These are phyloP conservation scores for Synchytrium microbalum DNA, from an alignment of 371 early-diverging fungal genomes.

Conservation along the genomic window DNA sequence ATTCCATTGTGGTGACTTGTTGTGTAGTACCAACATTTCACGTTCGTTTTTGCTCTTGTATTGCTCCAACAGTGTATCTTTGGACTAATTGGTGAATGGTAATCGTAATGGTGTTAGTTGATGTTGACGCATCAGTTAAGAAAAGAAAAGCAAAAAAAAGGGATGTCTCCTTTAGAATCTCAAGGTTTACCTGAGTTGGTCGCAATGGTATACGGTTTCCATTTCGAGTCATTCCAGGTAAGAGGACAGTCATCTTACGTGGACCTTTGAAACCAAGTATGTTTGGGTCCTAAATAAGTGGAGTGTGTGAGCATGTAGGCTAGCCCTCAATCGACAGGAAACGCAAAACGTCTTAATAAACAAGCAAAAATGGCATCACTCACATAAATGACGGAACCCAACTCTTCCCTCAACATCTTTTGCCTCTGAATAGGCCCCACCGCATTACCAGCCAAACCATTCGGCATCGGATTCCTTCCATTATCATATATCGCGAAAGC, in stretches of 20 bases:
- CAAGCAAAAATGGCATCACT: conserved; percentile 16
- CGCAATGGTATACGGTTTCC: conserved; percentile 54
- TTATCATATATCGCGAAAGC: conserved; percentile 68
- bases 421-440: conserved; percentile 9
- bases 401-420: conserved; percentile 50
- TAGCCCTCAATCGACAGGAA: not conserved
- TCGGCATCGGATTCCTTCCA: conserved; percentile 43
- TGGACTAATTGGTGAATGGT: conserved; percentile 37
- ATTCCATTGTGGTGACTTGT: conserved; percentile 91
- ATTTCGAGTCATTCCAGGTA: conserved; percentile 60
- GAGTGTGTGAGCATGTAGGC: not conserved
- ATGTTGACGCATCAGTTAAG: conserved; percentile 1
- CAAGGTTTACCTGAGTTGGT: conserved; percentile 41
- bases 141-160: conserved; percentile 4
- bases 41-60: conserved; percentile 49
- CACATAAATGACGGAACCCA: conserved; percentile 76
- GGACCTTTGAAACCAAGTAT: conserved; percentile 88
- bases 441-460: too few species aligned
- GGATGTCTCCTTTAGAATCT: not conserved
- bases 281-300: conserved; percentile 64
- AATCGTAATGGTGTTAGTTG: not conserved
- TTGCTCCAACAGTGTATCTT: conserved; percentile 58
- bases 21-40: conserved; percentile 66
- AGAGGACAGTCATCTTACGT: conserved; percentile 80
- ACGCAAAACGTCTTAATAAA: conserved; percentile 1